Conservation (phyloP, 768 basidiomycete genomes). For the Suillus variegatus region DNA sequence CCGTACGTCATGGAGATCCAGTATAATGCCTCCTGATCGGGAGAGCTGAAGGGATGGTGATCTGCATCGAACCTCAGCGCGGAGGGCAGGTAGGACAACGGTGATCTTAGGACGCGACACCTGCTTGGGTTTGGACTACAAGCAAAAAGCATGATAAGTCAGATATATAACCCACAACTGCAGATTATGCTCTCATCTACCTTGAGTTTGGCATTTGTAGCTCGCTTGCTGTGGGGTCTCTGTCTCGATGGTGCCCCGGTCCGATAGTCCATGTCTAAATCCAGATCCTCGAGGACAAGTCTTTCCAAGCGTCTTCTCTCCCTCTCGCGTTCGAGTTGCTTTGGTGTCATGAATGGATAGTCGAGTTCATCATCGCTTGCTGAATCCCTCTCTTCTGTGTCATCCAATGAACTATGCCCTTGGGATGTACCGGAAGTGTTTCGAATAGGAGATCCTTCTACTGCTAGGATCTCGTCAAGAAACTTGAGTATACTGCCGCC, state of each 20-base stretch:
- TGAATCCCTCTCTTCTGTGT: constrained; percentile 14
- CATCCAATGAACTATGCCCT: background rate
- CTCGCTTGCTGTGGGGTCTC: constrained; percentile 8
- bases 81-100: constrained; percentile 35
- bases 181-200: constrained; percentile 12
- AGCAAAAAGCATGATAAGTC: background rate
- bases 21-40: constrained; percentile 68
- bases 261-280: constrained; percentile 52
- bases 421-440: constrained; percentile 3
- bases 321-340: constrained; percentile 31
- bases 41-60: constrained; percentile 46
- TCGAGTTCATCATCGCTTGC: constrained; percentile 22
- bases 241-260: constrained; percentile 13
- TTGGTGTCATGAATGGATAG: constrained; percentile 22
- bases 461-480: constrained; percentile 42
- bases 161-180: background rate
- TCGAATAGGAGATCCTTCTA: constrained; percentile 16
- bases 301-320: constrained; percentile 47
- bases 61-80: constrained; percentile 68
- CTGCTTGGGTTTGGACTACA: constrained; percentile 3
- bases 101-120: background rate
- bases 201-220: constrained; percentile 15
- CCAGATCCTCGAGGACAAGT: constrained; percentile 59
- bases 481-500: constrained; percentile 45
- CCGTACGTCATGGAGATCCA: constrained; percentile 60